Base-by-base conservation (phyloP, 2,329 filamentous ascomycete species). In the Diplodia seriata region DNA sequence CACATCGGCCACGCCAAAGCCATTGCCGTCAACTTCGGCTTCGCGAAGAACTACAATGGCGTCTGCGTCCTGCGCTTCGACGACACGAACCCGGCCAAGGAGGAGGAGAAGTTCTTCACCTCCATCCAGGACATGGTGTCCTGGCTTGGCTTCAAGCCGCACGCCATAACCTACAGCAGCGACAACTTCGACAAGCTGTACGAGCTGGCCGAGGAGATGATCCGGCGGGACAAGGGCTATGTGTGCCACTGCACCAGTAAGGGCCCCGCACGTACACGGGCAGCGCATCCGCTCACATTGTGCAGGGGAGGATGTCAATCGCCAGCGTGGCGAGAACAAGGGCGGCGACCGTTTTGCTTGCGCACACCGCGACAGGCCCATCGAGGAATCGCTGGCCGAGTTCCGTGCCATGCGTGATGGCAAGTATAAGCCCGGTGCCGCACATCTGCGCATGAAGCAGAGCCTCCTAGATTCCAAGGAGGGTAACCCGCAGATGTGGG, bases 1-100 rank as follows among this genome's bases (percentile, higher is more conserved):
- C 94, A 97, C 76, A 91, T 98, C 73, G 94, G 94, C 23, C 95
- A 98, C 77, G 91, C 91, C 71, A 98, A 98, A 82, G 94, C 95
- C 26, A 97, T 98, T 78, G 91, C 93, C 0, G 89, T 98, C 79
- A 97, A 98, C 81, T 98, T 98, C 81, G 94, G 94, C 7, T 98
- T 97, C 77, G 94, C 95, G 15, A 88, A 87, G 75, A 89, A 90
- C 75, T 91, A 97, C 76, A 91, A 90, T 43, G 94, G 94, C 68
- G 84, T 89, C 70, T 91, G 88, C 79, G 90, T 90, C 75, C 80
- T 93, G 70, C 86, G 94, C 74, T 97, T 92, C 78, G 95, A 98
- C 77, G 95, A 98, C 74, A 98, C 95, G 15, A 98, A 98, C 78
- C 95, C 95, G 1, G 92, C 94, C 71, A 92, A 91, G 56, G 95